phyloP scores from a whole-genome alignment of 345 rosid species.

The Hibiscus syriacus region DNA sequence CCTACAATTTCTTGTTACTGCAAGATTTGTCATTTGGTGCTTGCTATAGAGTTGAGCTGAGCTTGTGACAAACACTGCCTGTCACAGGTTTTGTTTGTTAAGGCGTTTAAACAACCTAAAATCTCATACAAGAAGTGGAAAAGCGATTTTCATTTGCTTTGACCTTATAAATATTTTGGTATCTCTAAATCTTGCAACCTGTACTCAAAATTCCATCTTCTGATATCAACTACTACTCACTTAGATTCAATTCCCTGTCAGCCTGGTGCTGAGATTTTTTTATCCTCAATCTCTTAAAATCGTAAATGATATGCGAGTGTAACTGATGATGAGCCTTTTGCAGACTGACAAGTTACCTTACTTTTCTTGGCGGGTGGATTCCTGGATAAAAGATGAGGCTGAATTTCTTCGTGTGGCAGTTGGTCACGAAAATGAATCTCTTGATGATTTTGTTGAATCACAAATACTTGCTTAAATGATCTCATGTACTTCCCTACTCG shows the following conservation, averaged over 20 bases:
- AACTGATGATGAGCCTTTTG: no score
- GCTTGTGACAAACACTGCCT: not conserved
- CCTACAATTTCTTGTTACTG: not conserved
- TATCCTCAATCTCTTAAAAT: no score
- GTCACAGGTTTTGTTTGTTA: not conserved
- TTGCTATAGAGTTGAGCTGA: not conserved
- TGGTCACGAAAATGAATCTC: no score
- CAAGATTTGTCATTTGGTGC: not conserved
- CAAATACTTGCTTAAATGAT: constrained; percentile 82
- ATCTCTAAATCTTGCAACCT: not conserved
- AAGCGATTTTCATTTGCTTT: not conserved
- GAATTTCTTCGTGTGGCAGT: constrained; percentile 62
- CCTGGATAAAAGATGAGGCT: constrained; percentile 63
- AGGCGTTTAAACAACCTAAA: not conserved
- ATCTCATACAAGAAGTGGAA: not conserved
- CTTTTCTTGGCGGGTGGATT: constrained; percentile 47
- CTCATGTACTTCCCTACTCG: constrained; percentile 95
- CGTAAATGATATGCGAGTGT: no score
- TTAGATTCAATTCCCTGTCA: not conserved
- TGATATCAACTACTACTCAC: not conserved
- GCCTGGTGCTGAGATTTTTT: not conserved
- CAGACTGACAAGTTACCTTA: no score
- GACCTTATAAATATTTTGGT: not conserved
- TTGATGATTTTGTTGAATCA: constrained; percentile 81
- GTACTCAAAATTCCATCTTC: not conserved